A percentile compares a stretch with the other conserved stretches of the same genome.
phyloP scores from a whole-genome alignment of 2,329 filamentous ascomycete genomes.

The Venturiaceae sp. region DNA sequence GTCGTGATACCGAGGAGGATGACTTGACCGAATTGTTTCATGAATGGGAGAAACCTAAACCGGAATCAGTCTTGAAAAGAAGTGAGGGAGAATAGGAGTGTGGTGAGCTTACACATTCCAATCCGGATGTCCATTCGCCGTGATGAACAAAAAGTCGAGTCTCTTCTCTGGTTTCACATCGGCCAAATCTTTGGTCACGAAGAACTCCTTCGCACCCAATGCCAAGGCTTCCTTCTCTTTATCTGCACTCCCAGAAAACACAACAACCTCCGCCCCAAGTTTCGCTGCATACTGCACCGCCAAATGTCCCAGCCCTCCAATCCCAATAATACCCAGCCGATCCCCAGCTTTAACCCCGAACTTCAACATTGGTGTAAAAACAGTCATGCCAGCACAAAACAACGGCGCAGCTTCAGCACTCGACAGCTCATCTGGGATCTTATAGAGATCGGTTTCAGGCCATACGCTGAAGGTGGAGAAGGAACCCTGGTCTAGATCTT shows the following conservation, averaged over 20 bases:
- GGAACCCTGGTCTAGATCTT: constrained; percentile 4
- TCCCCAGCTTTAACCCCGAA: background rate
- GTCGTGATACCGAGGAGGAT: background rate
- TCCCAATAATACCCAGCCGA: constrained; percentile 4
- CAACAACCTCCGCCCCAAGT: constrained; percentile 17
- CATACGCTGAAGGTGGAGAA: background rate
- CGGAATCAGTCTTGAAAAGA: background rate
- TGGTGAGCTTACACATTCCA: background rate
- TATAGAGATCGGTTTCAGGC: constrained; percentile 45
- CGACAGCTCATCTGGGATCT: constrained; percentile 41
- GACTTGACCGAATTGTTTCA: background rate
- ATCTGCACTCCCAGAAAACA: constrained; percentile 14
- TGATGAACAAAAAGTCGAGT: constrained; percentile 14
- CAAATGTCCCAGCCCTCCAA: constrained; percentile 7
- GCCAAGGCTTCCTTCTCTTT: constrained; percentile 15
- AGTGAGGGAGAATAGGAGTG: constrained; percentile 11
- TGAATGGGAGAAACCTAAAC: background rate
- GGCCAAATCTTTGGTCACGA: constrained; percentile 15
- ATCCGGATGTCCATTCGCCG: constrained; percentile 15
- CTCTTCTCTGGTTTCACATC: constrained; percentile 13
- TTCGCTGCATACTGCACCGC: constrained; percentile 10
- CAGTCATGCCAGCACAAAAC: constrained; percentile 6
- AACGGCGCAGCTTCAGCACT: constrained; percentile 40
- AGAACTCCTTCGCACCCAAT: constrained; percentile 17
- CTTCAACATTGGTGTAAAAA: constrained; percentile 2